Conservation (phyloP, 345 rosid species). For the Syzygium grande region DNA sequence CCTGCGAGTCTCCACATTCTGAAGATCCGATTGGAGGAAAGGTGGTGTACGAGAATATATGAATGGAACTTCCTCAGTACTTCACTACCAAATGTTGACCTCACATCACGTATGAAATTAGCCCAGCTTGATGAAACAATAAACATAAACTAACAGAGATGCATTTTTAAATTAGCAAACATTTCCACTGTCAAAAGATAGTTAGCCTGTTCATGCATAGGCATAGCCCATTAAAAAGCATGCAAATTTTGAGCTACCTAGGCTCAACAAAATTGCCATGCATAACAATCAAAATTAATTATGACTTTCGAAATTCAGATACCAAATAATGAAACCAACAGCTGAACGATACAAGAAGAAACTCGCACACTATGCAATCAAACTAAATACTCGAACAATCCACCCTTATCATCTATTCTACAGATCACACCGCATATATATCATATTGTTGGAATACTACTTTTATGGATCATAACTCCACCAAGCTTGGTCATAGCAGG, state of each 20-base stretch:
- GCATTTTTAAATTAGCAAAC: background rate
- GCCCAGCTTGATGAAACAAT: background rate
- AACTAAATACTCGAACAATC: background rate
- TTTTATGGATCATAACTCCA: background rate
- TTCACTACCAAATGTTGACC: background rate
- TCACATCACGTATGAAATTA: background rate
- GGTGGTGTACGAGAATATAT: background rate
- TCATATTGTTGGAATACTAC: background rate
- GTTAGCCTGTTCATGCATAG: background rate
- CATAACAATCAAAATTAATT: background rate
- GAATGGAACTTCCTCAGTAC: background rate
- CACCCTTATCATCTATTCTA: background rate
- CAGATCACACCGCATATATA: background rate
- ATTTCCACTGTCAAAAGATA: background rate
- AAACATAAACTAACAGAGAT: background rate
- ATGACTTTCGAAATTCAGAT: background rate
- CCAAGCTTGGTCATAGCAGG: background rate
- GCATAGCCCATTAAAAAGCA: background rate
- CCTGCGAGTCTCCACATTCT: background rate
- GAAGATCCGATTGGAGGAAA: background rate
- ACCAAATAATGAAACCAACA: background rate
- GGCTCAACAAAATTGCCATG: background rate
- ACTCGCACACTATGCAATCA: background rate
- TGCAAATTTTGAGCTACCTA: background rate
- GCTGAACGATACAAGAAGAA: background rate